Percentiles rank a stretch among this genome's conserved stretches.
phyloP scores from a whole-genome alignment of 495 filamentous ascomycete species.

The Hyaloscypha finlandica region DNA sequence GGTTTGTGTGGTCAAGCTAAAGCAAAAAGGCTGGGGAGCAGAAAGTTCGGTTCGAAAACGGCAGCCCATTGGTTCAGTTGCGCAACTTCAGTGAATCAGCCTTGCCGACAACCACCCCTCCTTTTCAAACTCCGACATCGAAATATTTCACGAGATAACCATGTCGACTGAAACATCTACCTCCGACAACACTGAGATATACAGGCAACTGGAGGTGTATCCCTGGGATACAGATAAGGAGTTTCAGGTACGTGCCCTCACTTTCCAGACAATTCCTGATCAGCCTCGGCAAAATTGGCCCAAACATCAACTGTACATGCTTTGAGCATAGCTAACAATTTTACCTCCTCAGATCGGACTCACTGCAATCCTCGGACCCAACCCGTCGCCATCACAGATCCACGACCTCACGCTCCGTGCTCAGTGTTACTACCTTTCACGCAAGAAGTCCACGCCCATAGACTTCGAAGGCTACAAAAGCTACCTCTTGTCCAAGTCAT shows the following conservation, averaged over 20 bases:
- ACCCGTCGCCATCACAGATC: conserved; percentile 43
- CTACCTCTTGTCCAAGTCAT: conserved; percentile 23
- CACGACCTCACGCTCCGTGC: conserved; percentile 46
- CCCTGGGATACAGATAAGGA: conserved; percentile 54
- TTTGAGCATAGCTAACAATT: conserved; percentile 6
- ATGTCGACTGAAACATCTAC: conserved; percentile 27
- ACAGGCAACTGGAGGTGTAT: conserved; percentile 50
- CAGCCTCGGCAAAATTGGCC: conserved; percentile 22
- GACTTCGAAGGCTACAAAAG: conserved; percentile 34
- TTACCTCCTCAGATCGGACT: conserved; percentile 25
- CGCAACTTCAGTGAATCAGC: conserved; percentile 15
- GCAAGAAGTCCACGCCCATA: conserved; percentile 32
- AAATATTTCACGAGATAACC: conserved; percentile 3
- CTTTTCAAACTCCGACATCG: not conserved
- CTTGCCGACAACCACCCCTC: conserved; percentile 10
- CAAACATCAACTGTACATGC: not conserved
- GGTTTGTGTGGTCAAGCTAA: conserved; percentile 24
- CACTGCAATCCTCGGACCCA: conserved; percentile 45
- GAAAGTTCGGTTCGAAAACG: conserved; percentile 6
- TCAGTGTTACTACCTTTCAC: conserved; percentile 47
- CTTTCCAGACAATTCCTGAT: conserved; percentile 2
- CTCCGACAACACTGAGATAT: conserved; percentile 32
- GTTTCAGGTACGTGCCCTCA: conserved; percentile 46
- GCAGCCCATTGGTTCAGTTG: not conserved
- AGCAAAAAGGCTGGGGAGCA: conserved; percentile 26